Evolutionary conservation across 305 asterid genomes (phyloP).

Genomic region (Solanum hybrid): DNA sequence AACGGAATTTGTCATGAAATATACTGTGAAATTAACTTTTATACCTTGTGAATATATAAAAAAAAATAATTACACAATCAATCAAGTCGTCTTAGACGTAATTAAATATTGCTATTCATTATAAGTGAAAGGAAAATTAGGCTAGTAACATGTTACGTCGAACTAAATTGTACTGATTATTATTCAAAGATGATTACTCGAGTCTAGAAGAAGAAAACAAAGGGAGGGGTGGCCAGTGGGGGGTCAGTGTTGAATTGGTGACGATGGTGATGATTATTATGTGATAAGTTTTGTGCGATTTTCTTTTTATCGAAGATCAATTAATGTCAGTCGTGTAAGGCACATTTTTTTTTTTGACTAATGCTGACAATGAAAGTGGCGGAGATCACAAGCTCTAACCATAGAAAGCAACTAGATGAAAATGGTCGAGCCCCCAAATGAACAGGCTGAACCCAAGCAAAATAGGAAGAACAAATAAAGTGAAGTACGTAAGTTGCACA

Average conservation of each 20-base stretch:
- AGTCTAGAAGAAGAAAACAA: not conserved
- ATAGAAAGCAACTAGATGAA: conserved; percentile 13
- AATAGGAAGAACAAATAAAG: not conserved
- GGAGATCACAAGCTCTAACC: conserved; percentile 12
- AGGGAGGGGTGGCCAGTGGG: not conserved
- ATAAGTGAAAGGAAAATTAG: not conserved
- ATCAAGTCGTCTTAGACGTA: not conserved
- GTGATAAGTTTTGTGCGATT: not conserved
- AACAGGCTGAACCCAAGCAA: conserved; percentile 9
- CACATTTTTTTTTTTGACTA: not conserved
- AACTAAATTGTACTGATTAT: not conserved
- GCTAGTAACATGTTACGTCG: not conserved
- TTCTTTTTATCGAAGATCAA: not conserved
- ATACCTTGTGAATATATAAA: not conserved
- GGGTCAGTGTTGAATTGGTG: not conserved
- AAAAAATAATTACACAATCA: not conserved
- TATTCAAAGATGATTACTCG: not conserved
- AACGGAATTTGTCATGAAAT: not conserved
- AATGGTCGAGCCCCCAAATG: conserved; percentile 17
- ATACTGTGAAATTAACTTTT: not conserved
- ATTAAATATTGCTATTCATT: not conserved
- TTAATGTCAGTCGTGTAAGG: not conserved
- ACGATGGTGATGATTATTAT: not conserved
- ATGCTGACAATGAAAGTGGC: conserved; percentile 13
- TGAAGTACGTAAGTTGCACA: conserved; percentile 11